Evolutionary conservation across 805 yeast genomes (phyloP).

Genomic region (Wickerhamomyces sydowiorum): DNA sequence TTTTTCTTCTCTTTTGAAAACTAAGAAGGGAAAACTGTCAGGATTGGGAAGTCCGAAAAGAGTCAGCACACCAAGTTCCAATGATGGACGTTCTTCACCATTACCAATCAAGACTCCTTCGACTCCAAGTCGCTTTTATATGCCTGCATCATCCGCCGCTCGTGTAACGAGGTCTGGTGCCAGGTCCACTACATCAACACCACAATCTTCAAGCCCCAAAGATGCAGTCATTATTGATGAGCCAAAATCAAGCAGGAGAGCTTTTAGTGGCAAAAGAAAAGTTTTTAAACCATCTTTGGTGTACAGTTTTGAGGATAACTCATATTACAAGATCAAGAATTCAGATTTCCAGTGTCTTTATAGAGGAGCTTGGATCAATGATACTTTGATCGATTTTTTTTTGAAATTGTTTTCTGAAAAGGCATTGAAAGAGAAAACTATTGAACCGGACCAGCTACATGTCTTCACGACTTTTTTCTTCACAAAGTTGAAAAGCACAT

Average conservation of each 20-base stretch:
- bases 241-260: background rate
- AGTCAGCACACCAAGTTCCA: too few relatives aligned
- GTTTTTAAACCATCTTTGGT: constrained; percentile 37
- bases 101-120: too few relatives aligned
- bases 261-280: constrained; percentile 2
- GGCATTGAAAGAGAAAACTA: constrained; percentile 21
- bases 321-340: constrained; percentile 50
- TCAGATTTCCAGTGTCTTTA: constrained; percentile 76
- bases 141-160: too few relatives aligned
- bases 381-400: constrained; percentile 81
- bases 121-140: too few relatives aligned
- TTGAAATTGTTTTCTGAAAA: constrained; percentile 50
- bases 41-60: too few relatives aligned
- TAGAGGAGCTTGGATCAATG: constrained; percentile 86
- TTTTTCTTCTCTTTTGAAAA: too few relatives aligned
- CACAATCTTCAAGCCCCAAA: background rate
- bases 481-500: constrained; percentile 47
- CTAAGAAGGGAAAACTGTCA: too few relatives aligned
- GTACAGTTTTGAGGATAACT: constrained; percentile 48
- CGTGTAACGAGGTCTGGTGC: background rate
- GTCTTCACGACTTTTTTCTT: constrained; percentile 83
- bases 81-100: too few relatives aligned
- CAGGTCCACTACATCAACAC: background rate
- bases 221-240: constrained; percentile 6
- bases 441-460: constrained; percentile 34